Conservation (phyloP, 1,284 basidiomycete genomes). For the Grifola frondosa region DNA sequence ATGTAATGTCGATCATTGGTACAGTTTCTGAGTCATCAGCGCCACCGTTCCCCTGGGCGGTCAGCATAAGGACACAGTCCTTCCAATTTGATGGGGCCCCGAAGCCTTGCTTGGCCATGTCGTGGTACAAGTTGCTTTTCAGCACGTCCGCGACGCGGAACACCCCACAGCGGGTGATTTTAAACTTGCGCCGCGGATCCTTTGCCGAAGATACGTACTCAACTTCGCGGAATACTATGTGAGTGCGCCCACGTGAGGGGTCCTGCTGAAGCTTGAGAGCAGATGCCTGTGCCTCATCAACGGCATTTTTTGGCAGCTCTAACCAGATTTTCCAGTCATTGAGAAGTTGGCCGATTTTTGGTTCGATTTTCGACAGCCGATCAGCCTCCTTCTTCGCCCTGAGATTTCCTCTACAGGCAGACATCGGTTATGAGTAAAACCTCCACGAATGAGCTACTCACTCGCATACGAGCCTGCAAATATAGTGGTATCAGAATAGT, state of each 20-base stretch:
- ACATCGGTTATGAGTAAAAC: no score
- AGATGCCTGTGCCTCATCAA: conserved; percentile 5
- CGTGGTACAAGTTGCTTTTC: no score
- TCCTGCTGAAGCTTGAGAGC: conserved; percentile 24
- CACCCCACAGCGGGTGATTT: conserved; percentile 14
- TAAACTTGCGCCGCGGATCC: conserved; percentile 19
- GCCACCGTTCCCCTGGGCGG: no score
- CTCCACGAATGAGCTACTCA: not conserved
- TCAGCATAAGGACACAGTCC: no score
- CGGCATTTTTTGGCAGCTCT: not conserved
- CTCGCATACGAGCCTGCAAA: not conserved
- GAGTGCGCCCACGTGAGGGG: conserved; percentile 22
- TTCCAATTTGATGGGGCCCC: no score
- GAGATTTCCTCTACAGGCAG: not conserved
- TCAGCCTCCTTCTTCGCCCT: not conserved
- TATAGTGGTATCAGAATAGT: not conserved
- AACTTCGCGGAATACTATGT: conserved; percentile 23
- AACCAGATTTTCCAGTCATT: conserved; percentile 11
- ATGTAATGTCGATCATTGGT: no score
- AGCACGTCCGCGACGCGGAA: conserved; percentile 20
- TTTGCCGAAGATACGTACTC: conserved; percentile 19
- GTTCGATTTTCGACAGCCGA: not conserved
- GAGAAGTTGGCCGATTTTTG: conserved; percentile 1
- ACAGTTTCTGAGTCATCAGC: no score
- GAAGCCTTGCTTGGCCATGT: no score